Conservation (phyloP, 257 asterid species). For the Misopates orontium region DNA sequence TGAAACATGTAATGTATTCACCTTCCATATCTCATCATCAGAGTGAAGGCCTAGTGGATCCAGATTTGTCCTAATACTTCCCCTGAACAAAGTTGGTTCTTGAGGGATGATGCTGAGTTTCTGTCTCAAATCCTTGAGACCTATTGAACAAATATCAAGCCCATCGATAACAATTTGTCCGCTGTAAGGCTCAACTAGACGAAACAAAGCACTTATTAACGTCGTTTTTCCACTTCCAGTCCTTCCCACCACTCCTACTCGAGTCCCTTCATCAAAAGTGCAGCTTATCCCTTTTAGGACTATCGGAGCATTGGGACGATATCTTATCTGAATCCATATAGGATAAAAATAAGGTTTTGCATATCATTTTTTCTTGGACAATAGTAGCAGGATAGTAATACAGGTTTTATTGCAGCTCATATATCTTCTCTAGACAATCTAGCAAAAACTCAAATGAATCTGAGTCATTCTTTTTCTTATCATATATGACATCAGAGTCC, state of each 20-base stretch:
- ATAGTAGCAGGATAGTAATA: neutral
- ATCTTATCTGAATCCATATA: conserved; percentile 53
- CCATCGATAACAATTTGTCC: conserved; percentile 63
- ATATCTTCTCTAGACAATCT: too few species aligned
- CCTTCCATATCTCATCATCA: conserved; percentile 84
- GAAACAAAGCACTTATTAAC: conserved; percentile 70
- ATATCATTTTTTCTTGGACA: too few species aligned
- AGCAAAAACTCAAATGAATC: too few species aligned
- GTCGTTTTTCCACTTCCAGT: conserved; percentile 92
- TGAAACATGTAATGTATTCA: conserved; percentile 7
- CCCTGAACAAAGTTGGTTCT: conserved; percentile 80
- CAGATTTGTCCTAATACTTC: conserved; percentile 68
- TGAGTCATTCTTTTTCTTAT: too few species aligned
- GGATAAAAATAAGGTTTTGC: neutral
- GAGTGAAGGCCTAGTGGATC: conserved; percentile 71
- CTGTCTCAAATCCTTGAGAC: conserved; percentile 65
- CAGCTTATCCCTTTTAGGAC: conserved; percentile 78
- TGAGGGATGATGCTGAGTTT: conserved; percentile 85
- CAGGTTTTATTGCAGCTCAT: too few species aligned
- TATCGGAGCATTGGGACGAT: conserved; percentile 69
- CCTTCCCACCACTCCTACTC: conserved; percentile 83
- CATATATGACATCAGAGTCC: too few species aligned
- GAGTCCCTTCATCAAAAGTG: conserved; percentile 60
- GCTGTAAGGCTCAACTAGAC: conserved; percentile 68
- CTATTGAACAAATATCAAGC: conserved; percentile 64